Percentiles rank a stretch among this genome's conserved stretches.
Conservation (phyloP, 2,329 filamentous ascomycete genomes). For the Aspergillus sp. region DNA sequence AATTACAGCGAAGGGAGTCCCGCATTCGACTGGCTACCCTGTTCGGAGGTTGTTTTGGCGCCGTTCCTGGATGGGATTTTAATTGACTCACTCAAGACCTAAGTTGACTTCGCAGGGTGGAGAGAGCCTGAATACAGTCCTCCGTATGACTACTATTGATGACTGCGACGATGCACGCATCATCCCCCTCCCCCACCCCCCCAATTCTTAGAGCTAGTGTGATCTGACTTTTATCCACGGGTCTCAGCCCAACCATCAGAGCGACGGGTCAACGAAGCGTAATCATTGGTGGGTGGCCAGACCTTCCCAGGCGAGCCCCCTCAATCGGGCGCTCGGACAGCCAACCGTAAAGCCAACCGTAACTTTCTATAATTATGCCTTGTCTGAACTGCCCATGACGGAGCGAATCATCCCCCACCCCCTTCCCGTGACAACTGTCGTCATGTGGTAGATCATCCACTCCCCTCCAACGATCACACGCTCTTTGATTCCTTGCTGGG, state of each 20-base stretch:
- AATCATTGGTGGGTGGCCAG: slow-evolving; percentile 15
- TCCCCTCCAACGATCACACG: slow-evolving; percentile 7
- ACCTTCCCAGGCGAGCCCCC: slow-evolving; percentile 1
- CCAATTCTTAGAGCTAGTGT: background rate
- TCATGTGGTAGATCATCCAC: slow-evolving; percentile 18
- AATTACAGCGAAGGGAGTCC: too few species aligned
- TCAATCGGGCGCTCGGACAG: slow-evolving; percentile 1
- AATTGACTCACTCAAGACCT: background rate
- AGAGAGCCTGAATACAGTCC: background rate
- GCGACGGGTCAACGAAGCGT: slow-evolving; percentile 2
- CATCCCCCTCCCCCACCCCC: background rate
- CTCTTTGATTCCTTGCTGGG: slow-evolving; percentile 1
- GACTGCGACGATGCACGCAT: background rate
- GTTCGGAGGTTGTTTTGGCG: background rate
- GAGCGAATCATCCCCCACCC: slow-evolving; percentile 10
- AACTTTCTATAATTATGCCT: slow-evolving; percentile 12
- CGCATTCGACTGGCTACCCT: too few species aligned
- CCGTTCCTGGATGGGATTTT: background rate
- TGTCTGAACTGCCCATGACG: background rate
- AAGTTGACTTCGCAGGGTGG: background rate
- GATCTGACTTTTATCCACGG: slow-evolving; percentile 10
- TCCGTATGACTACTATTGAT: background rate
- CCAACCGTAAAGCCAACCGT: slow-evolving; percentile 3
- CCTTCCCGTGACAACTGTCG: slow-evolving; percentile 19
- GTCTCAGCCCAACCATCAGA: slow-evolving; percentile 16